Conservation (phyloP, 345 rosid species). For the Syzygium jambos region DNA sequence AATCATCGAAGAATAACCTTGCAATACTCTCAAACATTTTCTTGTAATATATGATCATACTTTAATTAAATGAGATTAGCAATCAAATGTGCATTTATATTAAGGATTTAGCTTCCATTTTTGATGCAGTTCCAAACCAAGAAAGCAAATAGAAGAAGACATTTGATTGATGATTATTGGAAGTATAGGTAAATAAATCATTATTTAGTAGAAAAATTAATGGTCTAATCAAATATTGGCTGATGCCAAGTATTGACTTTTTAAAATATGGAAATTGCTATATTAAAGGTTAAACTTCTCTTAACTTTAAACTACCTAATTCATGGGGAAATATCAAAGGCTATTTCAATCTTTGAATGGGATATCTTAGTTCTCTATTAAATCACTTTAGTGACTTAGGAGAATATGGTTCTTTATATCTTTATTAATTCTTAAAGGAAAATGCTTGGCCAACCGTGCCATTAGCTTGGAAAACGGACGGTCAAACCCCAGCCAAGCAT, state of each 20-base stretch:
- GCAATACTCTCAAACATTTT: background rate
- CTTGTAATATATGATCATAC: background rate
- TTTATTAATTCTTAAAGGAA: too few relatives aligned
- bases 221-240: background rate
- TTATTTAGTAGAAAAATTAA: background rate
- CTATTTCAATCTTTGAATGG: background rate
- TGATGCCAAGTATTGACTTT: background rate
- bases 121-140: background rate
- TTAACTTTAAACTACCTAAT: too few relatives aligned
- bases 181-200: background rate
- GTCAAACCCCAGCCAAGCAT: too few relatives aligned
- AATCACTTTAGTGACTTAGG: background rate
- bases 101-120: background rate
- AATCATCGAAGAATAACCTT: background rate
- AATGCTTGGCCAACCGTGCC: too few relatives aligned
- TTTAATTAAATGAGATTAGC: too few relatives aligned
- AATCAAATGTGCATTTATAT: background rate
- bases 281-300: background rate
- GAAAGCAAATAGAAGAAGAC: background rate
- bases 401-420: background rate
- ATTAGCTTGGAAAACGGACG: too few relatives aligned
- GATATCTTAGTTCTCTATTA: background rate
- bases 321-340: too few relatives aligned
- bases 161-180: background rate
- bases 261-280: background rate